phyloP scores from a whole-genome alignment of 139 green algal species.

The Haematococcus lacustris region DNA sequence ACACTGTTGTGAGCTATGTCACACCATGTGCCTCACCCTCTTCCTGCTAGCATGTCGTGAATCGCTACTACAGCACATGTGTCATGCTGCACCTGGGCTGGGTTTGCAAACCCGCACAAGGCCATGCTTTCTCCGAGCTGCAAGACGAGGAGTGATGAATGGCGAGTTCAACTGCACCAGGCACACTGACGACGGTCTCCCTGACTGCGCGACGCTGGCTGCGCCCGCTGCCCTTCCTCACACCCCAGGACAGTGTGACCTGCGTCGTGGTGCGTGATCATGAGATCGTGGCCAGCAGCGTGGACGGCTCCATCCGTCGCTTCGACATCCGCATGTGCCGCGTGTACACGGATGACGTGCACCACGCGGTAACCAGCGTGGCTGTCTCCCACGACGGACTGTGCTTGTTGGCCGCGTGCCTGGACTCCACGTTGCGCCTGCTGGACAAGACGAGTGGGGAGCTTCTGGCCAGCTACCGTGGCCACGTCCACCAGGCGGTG shows the following conservation, averaged over 20 bases:
- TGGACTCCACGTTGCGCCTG: conserved; percentile 53
- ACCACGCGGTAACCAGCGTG: conserved; percentile 59
- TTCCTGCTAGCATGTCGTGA: not conserved
- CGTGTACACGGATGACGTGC: conserved; percentile 63
- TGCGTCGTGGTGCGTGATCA: conserved; percentile 40
- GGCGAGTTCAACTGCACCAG: too few species aligned
- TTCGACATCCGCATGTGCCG: conserved; percentile 82
- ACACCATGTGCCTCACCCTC: too few species aligned
- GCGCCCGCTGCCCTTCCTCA: not conserved
- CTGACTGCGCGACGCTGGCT: too few species aligned
- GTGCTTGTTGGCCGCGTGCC: conserved; percentile 68
- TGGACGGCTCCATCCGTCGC: conserved; percentile 79
- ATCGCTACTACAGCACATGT: too few species aligned
- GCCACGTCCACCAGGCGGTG: conserved; percentile 56
- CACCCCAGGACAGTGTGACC: conserved; percentile 76
- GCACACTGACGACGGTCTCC: too few species aligned
- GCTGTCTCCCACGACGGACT: conserved; percentile 33
- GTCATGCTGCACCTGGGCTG: too few species aligned
- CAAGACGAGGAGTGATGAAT: too few species aligned
- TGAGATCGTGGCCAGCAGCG: conserved; percentile 68
- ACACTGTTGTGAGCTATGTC: too few species aligned
- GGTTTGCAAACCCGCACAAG: too few species aligned
- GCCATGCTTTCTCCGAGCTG: too few species aligned
- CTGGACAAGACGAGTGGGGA: conserved; percentile 55
- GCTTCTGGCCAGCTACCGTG: conserved; percentile 71